Percentiles rank a stretch among this genome's conserved stretches.
phyloP scores from a whole-genome alignment of 2,329 filamentous ascomycete genomes.

The Alternaria incomplexa region DNA sequence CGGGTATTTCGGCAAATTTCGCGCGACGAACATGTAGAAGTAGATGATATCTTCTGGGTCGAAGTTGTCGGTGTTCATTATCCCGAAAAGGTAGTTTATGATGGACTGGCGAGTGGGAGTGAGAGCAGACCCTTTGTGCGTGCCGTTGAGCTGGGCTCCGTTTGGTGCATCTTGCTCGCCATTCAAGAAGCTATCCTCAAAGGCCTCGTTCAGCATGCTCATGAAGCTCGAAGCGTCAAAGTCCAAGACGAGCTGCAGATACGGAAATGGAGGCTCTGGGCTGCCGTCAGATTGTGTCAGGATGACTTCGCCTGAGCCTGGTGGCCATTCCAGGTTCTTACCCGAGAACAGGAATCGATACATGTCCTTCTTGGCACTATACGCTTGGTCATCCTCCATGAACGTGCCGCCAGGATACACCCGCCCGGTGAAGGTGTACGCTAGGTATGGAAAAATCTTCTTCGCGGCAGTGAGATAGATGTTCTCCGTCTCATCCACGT shows the following conservation, averaged over 20 bases:
- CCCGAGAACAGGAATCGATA: slow-evolving; percentile 96
- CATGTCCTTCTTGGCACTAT: slow-evolving; percentile 81
- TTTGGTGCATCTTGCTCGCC: slow-evolving; percentile 71
- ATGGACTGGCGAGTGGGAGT: slow-evolving; percentile 86
- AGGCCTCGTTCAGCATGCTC: slow-evolving; percentile 95
- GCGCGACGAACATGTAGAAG: slow-evolving; percentile 96
- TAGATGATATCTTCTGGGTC: slow-evolving; percentile 84
- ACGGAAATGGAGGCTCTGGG: slow-evolving; percentile 79
- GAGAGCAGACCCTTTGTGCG: slow-evolving; percentile 37
- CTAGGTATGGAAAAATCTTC: slow-evolving; percentile 94
- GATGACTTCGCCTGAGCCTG: slow-evolving; percentile 65
- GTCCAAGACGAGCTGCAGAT: slow-evolving; percentile 80
- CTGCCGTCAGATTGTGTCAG: slow-evolving; percentile 62
- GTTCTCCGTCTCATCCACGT: slow-evolving; percentile 64
- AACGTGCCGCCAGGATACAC: slow-evolving; percentile 85
- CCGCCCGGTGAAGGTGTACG: slow-evolving; percentile 86
- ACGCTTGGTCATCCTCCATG: slow-evolving; percentile 74
- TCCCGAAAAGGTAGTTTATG: slow-evolving; percentile 85
- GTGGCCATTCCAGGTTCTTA: slow-evolving; percentile 76
- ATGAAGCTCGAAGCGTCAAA: slow-evolving; percentile 93
- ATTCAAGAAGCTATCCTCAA: slow-evolving; percentile 93
- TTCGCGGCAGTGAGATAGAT: slow-evolving; percentile 73
- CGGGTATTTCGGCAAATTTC: slow-evolving; percentile 94
- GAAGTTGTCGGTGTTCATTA: slow-evolving; percentile 83
- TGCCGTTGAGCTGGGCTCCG: slow-evolving; percentile 60